Evolutionary conservation across 2,329 filamentous ascomycete genomes (phyloP).

Genomic region (Fusarium secorum): DNA sequence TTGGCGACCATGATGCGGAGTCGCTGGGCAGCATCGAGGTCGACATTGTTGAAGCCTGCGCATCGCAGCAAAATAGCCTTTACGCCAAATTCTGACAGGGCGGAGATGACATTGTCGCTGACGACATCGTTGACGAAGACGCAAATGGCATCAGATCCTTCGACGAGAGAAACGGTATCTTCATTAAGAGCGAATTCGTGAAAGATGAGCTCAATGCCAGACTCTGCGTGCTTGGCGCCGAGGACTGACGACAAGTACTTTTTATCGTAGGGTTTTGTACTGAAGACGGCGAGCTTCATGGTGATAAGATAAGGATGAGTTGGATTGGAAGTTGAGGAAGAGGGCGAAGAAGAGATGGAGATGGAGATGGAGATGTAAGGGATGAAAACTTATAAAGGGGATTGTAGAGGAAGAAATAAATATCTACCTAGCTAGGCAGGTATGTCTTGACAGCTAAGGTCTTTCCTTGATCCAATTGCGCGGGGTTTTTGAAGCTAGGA

Average conservation of each 20-base stretch:
- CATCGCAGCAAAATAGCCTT: constrained; percentile 70
- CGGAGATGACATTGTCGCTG: constrained; percentile 57
- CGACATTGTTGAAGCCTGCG: constrained; percentile 73
- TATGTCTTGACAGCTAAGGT: not conserved
- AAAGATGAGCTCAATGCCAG: constrained; percentile 59
- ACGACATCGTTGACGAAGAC: constrained; percentile 74
- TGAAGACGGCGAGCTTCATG: constrained; percentile 71
- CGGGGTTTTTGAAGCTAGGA: constrained; percentile 32
- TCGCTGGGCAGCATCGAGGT: constrained; percentile 62
- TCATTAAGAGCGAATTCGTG: constrained; percentile 65
- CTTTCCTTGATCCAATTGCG: constrained; percentile 15
- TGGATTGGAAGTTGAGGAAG: not conserved
- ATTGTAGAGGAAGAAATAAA: not conserved
- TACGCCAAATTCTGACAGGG: constrained; percentile 59
- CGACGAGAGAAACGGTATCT: constrained; percentile 64
- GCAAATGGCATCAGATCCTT: constrained; percentile 65
- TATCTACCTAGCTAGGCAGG: too few relatives aligned
- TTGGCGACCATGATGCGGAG: constrained; percentile 69
- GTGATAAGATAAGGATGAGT: not conserved
- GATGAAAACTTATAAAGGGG: not conserved
- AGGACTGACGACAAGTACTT: constrained; percentile 59
- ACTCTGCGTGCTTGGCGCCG: constrained; percentile 43
- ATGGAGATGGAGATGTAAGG: not conserved
- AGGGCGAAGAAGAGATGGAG: not conserved
- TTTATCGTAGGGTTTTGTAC: constrained; percentile 69